Base-by-base conservation (phyloP, 169 alveolate genomes). In the Babesia bovis region DNA sequence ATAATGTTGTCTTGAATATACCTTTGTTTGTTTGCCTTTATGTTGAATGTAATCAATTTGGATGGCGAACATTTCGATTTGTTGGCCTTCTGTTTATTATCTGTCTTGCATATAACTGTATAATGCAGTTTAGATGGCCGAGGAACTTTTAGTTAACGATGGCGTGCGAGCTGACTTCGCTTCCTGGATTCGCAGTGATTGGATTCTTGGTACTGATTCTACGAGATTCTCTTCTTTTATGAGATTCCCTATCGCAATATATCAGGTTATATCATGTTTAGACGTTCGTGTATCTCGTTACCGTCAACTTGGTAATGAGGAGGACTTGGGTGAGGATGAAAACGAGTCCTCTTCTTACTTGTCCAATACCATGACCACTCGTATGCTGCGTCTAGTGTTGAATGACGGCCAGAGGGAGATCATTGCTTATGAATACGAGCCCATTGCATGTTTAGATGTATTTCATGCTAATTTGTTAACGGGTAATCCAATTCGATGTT, bases 371-470 rank as follows among this genome's bases (percentile, higher is more conserved):
- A 0, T 56, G n/a, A 36, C 85, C 25, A 51, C 58, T n/a, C 69
- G 87, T 9, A 79, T 79, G 87, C 41, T 79, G 28, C 45, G 66
- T 3, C 40, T 79, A 41, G 26, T 35, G 19, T 71, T 79, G 0
- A 45, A n/a, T 32, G 83, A 79, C 42, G 87, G 87, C 26, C 10
- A 19, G 4, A 15, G 28, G 7, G 30, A 33, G 1, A 25, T 21
- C 4, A 28, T 49, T 17, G 87, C 87, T 33, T 79, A 59, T 47
- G 87, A 79, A 47, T 79, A 79, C 44, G 83, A 79, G 44, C 87
- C 77, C 17, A 79, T 79, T 0, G 83, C 75, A 15, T 71, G 74
- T 23, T 35, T 79, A 33, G 87, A 79, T 26, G 50, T 55, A n/a
- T 70, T 79, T 26, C 55, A 66, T 36, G 85, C 60, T 28, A 51